Evolutionary conservation across 2,329 filamentous ascomycete genomes (phyloP), one percentile per base, ranked within the genome.

Genomic region (Metarhizium sp.): DNA sequence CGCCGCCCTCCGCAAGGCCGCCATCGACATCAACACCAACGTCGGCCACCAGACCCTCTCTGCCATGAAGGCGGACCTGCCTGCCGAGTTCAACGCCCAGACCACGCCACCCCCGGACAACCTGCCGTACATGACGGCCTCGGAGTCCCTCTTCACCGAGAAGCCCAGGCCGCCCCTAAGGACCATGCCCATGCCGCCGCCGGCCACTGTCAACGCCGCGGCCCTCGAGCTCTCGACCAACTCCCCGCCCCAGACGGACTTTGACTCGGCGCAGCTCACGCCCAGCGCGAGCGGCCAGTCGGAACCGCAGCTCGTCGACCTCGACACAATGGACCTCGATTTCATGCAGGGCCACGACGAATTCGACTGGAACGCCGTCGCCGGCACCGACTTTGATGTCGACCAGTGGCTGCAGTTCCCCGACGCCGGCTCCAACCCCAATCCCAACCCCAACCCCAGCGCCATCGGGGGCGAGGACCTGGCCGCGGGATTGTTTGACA

Each of bases 1-100:
- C 67, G 90, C 91, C 1, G 90, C 91, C 1, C 87, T 96, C 59
- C 85, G 88, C 59, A 95, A 95, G 73, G 90, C 90, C 8, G 85
- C 88, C 55, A 91, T 94, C 59, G 84, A 88, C 55, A 76, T 90
- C 43, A 80, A 72, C 52, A 67, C 70, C 49, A 70, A 65, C 50
- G 62, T 67, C 16, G 63, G 66, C 5, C 67, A 65, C 14, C 63
- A 67, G 20, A 65, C 66, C n/a, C 62, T 67, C 45, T 64, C 63
- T 30, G 68, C 72, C 64, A 67, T 71, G 63, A 67, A 69, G 60
- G 65, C 66, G 55, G 63, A 55, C 16, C 34, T 72, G 25, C 67
- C 71, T 20, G 64, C 69, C 32, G 69, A 73, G 4, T 71, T 72
- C 57, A 66, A 64, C 56, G 71, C 69, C 4, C 73, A 75, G 46